Conservation (phyloP, 495 filamentous ascomycete species). For the Trichoderma erinaceum region DNA sequence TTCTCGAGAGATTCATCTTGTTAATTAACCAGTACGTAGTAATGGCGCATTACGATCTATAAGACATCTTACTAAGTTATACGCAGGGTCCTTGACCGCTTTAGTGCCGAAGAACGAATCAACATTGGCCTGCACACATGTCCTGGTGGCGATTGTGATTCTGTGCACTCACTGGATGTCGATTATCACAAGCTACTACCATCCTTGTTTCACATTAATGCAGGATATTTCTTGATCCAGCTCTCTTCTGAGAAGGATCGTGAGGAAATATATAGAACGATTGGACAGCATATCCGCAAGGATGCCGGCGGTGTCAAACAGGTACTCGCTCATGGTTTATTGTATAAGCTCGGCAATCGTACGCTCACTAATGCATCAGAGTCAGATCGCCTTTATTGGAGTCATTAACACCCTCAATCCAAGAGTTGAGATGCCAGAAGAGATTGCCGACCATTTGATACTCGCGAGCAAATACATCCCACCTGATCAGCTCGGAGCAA, state of each 20-base stretch:
- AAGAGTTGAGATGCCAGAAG: background rate
- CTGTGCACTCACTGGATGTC: background rate
- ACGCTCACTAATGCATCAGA: background rate
- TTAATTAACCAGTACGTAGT: background rate
- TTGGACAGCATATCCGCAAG: constrained; percentile 7
- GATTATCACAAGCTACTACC: background rate
- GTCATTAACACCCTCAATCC: constrained; percentile 1
- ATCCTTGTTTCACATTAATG: background rate
- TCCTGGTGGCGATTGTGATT: background rate
- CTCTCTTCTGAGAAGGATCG: constrained; percentile 4
- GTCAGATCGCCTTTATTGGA: background rate
- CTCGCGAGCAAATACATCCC: constrained; percentile 3
- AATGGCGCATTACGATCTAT: background rate
- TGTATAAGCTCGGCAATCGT: background rate
- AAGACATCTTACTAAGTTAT: background rate
- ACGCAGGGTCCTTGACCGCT: background rate
- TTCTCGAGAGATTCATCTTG: background rate
- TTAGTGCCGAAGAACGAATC: background rate
- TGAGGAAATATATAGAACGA: background rate
- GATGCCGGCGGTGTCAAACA: constrained; percentile 2
- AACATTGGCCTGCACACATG: constrained; percentile 9
- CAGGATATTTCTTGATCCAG: constrained; percentile 1
- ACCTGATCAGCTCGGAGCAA: background rate
- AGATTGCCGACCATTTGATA: background rate
- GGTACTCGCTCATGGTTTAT: background rate